Percentiles rank a stretch among this genome's conserved stretches.
Conservation (phyloP, 1,284 basidiomycete species). For the Stygiomarasmius scandens region DNA sequence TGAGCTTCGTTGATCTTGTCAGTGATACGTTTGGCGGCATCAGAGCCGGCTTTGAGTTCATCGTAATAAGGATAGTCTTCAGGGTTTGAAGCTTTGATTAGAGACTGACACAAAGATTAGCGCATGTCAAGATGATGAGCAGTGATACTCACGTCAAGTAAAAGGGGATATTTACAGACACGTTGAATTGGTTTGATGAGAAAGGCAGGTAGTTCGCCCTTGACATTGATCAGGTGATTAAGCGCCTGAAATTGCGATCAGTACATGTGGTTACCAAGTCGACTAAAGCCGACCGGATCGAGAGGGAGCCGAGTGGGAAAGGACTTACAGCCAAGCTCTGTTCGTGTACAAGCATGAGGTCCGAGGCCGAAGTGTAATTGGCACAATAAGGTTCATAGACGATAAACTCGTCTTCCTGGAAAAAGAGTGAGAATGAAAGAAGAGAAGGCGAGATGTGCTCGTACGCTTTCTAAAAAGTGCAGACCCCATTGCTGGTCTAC, state of each 20-base stretch:
- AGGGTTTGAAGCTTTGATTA: constrained; percentile 75
- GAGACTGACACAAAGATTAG: constrained; percentile 46
- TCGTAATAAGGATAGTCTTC: constrained; percentile 74
- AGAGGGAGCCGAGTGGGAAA: constrained; percentile 17
- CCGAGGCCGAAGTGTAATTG: constrained; percentile 88
- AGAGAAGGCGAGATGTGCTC: constrained; percentile 44
- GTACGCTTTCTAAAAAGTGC: constrained; percentile 79
- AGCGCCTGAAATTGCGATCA: constrained; percentile 55
- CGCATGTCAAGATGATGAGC: constrained; percentile 18
- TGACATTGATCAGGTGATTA: constrained; percentile 79
- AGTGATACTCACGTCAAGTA: constrained; percentile 71
- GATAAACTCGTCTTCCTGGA: constrained; percentile 90
- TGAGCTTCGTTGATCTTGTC: constrained; percentile 97
- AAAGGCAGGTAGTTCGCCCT: constrained; percentile 88
- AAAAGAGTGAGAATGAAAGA: constrained; percentile 40
- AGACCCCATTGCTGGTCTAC: constrained; percentile 89
- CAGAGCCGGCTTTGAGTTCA: constrained; percentile 84
- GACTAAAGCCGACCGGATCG: constrained; percentile 41
- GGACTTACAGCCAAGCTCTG: constrained; percentile 78
- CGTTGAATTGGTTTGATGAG: constrained; percentile 91
- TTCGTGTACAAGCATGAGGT: constrained; percentile 85
- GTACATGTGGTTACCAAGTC: constrained; percentile 34
- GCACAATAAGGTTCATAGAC: constrained; percentile 98
- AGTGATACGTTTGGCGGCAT: constrained; percentile 90
- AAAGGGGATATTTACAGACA: constrained; percentile 90